Evolutionary conservation across 2,329 filamentous ascomycete genomes (phyloP).

Genomic region (Fusarium irregulare): DNA sequence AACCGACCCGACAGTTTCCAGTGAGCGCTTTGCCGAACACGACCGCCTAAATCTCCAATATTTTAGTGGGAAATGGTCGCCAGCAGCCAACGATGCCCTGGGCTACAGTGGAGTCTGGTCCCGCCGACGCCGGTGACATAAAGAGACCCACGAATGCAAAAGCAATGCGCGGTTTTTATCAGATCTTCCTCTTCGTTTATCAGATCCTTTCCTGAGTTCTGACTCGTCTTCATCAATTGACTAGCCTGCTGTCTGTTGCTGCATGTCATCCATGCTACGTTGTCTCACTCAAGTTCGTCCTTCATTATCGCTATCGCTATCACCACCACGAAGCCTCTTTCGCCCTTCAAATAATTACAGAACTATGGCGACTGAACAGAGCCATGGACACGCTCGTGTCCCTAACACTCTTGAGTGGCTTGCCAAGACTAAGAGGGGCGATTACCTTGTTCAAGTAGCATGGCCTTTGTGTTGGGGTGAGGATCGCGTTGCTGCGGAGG

Average conservation of each 20-base stretch:
- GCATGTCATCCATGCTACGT: conserved; percentile 30
- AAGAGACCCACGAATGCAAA: conserved; percentile 33
- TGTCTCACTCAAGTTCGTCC: conserved; percentile 23
- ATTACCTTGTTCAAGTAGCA: conserved; percentile 48
- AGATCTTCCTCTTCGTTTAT: conserved; percentile 30
- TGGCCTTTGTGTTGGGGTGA: conserved; percentile 48
- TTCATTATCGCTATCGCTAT: neutral
- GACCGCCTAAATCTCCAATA: conserved; percentile 13
- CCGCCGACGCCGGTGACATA: conserved; percentile 32
- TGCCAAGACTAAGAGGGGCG: conserved; percentile 43
- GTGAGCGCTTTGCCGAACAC: conserved; percentile 14
- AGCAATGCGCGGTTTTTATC: conserved; percentile 32
- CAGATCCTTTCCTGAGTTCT: conserved; percentile 27
- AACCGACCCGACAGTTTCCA: neutral
- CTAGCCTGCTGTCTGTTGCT: conserved; percentile 7
- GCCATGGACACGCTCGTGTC: conserved; percentile 35
- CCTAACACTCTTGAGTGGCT: conserved; percentile 47
- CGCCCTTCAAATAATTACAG: neutral
- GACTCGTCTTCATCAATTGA: conserved; percentile 8
- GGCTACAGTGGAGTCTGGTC: neutral
- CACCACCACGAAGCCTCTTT: neutral
- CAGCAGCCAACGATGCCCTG: neutral
- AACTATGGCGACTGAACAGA: conserved; percentile 23
- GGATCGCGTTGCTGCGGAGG: conserved; percentile 38
- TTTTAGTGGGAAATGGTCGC: neutral